Conservation (phyloP, 192 early-diverging fungal species). For the Entomortierella lignicola region DNA sequence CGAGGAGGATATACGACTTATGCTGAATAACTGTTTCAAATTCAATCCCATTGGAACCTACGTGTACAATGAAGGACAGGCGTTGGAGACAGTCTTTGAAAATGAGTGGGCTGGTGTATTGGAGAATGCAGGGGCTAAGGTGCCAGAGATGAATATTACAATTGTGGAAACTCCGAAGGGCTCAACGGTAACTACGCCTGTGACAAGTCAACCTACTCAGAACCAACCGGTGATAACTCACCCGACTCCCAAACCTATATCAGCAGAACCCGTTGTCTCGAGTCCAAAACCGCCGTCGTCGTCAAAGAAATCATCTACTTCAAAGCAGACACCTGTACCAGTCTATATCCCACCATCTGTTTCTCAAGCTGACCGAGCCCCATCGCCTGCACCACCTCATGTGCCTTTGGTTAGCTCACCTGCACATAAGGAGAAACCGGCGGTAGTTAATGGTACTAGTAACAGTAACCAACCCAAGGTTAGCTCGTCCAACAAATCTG, state of each 20-base stretch:
- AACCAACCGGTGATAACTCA: slow-evolving; percentile 1
- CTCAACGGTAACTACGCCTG: slow-evolving; percentile 3
- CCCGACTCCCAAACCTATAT: slow-evolving; percentile 10
- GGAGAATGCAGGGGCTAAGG: slow-evolving; percentile 40
- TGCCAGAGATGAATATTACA: slow-evolving; percentile 59
- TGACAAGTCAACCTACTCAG: not conserved
- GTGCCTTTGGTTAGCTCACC: slow-evolving; percentile 4
- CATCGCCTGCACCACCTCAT: slow-evolving; percentile 31
- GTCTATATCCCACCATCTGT: slow-evolving; percentile 31
- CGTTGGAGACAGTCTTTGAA: slow-evolving; percentile 65
- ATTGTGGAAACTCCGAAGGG: slow-evolving; percentile 58
- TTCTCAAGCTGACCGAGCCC: not conserved
- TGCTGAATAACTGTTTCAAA: slow-evolving; percentile 67
- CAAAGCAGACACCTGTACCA: slow-evolving; percentile 27
- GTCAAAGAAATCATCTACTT: slow-evolving; percentile 13
- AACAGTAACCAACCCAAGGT: slow-evolving; percentile 3
- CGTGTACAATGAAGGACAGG: slow-evolving; percentile 71
- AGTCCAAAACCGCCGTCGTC: slow-evolving; percentile 26
- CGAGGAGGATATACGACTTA: slow-evolving; percentile 64
- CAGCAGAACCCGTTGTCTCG: slow-evolving; percentile 15
- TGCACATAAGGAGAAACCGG: slow-evolving; percentile 18
- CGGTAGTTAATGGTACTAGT: not conserved
- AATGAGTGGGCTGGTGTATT: slow-evolving; percentile 51
- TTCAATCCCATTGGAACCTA: slow-evolving; percentile 72
- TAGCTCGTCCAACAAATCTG: slow-evolving; percentile 8